Base-by-base conservation (phyloP, 106 monocot genomes). In the Platanthera guangdongensis region DNA sequence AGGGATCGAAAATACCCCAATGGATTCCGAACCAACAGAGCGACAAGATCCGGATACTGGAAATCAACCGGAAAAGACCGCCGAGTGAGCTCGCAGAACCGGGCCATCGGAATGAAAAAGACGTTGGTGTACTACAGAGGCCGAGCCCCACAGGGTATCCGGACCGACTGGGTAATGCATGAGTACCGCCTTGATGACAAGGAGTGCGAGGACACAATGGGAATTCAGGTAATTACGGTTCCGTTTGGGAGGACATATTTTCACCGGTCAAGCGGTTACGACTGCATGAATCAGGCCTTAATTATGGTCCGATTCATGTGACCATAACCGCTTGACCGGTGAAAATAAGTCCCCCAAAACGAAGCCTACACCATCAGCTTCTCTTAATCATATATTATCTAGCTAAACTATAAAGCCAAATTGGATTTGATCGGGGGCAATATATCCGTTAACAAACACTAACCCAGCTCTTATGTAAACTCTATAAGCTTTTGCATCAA, bases 41-140 rank as follows among this genome's bases (percentile, higher is more conserved):
- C 83, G 13, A 83, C 83, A 15, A 52, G 76, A 75, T 79, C 79
- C 10, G 83, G 79, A n/a, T 83, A 83, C 21, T 83, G 83, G 83
- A 83, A 83, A 49, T 83, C 83, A 0, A 83, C 83, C 45, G 79
- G 83, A n/a, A 83, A 83, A 46, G 83, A 83, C 49, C 65, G 83
- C 3, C 51, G 78, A 28, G 82, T 82, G 4, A 51, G n/a, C 15
- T 73, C 22, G 21, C 82, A 82, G 22, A 78, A 67, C 46, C 57
- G 77, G 47, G 77, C 77, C 39, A 82, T 82, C 12, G 82, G 82
- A 9, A 82, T 82, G 82, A 82, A 82, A 77, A 82, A 82, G 52
- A 82, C 82, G 16, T 67, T 82, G 65, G 82, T 82, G 6, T 82
- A 82, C 32, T 82, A 82, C 18, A 77, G 73, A 51, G 82, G 82